phyloP scores from a whole-genome alignment of 2,329 filamentous ascomycete species.

The Fusarium sambucinum region DNA sequence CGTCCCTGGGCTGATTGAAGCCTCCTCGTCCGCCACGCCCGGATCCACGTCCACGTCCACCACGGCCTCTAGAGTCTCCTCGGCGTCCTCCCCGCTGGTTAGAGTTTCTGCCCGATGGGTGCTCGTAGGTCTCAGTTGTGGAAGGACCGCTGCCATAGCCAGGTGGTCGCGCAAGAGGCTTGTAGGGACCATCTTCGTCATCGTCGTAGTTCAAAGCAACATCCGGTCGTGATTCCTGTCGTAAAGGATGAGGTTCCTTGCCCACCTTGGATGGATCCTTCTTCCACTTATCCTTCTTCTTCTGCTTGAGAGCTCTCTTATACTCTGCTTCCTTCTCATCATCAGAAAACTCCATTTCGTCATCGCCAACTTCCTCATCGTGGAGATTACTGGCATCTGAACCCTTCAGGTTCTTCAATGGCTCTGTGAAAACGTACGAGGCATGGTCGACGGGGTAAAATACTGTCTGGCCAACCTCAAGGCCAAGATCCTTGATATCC shows the following conservation, averaged over 20 bases:
- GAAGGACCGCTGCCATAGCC: constrained; percentile 68
- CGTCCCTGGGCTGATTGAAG: constrained; percentile 51
- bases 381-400: constrained; percentile 95
- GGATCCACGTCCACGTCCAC: constrained; percentile 57
- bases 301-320: constrained; percentile 76
- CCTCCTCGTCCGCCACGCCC: constrained; percentile 57
- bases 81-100: constrained; percentile 58
- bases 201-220: constrained; percentile 76
- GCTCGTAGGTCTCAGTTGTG: constrained; percentile 55
- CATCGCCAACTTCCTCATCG: constrained; percentile 87
- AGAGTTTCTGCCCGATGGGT: constrained; percentile 49
- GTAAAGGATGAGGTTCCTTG: constrained; percentile 56
- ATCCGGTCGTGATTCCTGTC: constrained; percentile 55
- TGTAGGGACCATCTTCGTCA: constrained; percentile 76
- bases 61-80: constrained; percentile 61
- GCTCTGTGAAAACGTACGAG: constrained; percentile 87
- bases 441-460: constrained; percentile 86
- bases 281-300: constrained; percentile 66
- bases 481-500: constrained; percentile 74
- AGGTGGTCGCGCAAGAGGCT: constrained; percentile 75
- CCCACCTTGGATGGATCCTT: constrained; percentile 56
- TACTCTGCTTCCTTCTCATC: constrained; percentile 93
- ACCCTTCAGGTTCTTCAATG: constrained; percentile 82
- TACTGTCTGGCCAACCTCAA: constrained; percentile 77
- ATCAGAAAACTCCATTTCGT: constrained; percentile 95